Conservation (phyloP, 495 filamentous ascomycete species). For the Barbatosphaeria neglecta region DNA sequence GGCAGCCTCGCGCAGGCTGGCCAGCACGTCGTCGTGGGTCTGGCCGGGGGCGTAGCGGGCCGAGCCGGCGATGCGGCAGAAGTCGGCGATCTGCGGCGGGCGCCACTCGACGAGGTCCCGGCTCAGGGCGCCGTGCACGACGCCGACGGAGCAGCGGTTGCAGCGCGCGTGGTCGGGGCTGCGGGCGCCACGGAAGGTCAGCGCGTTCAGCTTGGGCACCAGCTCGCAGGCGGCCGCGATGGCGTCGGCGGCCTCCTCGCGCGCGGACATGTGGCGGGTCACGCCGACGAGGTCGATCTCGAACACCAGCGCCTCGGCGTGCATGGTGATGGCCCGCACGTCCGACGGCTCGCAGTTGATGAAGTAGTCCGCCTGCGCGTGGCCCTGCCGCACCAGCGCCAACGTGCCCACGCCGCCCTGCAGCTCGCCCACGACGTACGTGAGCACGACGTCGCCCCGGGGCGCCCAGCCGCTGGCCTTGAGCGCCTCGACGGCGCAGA, state of each 20-base stretch:
- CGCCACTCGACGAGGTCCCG: slow-evolving; percentile 7
- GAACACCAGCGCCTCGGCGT: slow-evolving; percentile 7
- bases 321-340: slow-evolving; percentile 7
- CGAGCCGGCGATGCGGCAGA: slow-evolving; percentile 5
- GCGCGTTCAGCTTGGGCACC: slow-evolving; percentile 3
- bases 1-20: slow-evolving; percentile 3
- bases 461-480: slow-evolving; percentile 4
- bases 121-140: slow-evolving; percentile 6
- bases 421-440: slow-evolving; percentile 8
- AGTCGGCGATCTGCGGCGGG: slow-evolving; percentile 5
- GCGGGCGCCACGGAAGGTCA: slow-evolving; percentile 4
- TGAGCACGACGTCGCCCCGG: slow-evolving; percentile 5
- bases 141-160: slow-evolving; percentile 6
- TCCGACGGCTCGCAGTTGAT: slow-evolving; percentile 9
- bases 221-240: slow-evolving; percentile 7
- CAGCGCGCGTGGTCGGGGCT: slow-evolving; percentile 5
- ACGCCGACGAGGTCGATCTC: slow-evolving; percentile 5
- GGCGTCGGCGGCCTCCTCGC: slow-evolving; percentile 7
- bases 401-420: slow-evolving; percentile 6
- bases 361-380: slow-evolving; percentile 5
- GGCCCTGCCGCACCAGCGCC: slow-evolving; percentile 5
- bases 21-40: slow-evolving; percentile 6
- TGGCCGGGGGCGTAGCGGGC: slow-evolving; percentile 7
- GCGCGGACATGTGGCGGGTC: slow-evolving; percentile 8
- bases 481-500: slow-evolving; percentile 2